Evolutionary conservation across 1,139 yeast species (phyloP), one percentile per base, ranked within the genome.

Genomic region (Candida tetrigidarum): DNA sequence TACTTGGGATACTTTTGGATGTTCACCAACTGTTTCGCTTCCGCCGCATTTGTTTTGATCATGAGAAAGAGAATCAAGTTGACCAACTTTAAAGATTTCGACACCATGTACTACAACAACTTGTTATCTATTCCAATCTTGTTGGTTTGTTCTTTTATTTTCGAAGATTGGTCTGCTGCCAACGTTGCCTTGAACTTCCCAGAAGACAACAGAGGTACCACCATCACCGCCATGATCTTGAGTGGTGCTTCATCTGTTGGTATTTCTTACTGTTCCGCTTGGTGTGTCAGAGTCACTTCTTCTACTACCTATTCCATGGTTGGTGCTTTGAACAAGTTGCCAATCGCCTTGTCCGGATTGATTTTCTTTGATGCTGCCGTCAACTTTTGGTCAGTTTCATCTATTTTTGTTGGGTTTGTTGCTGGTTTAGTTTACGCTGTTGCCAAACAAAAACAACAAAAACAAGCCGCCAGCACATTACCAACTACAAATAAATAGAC

Each of bases 211-310:
- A 80, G 92, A 66, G 68, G 73, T 54, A 77, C 92, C 34, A 80
- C 89, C 50, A 78, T 90, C 55, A 52, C 76, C 39, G 91, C 96
- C 56, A 92, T 95, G 96, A 60, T 93, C 53, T 80, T 92, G 61
- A 88, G 97, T 38, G 99, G 99, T 66, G 80, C 88, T 55, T 86
- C 96, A 36, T 86, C 98, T 27, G 96, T 93, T 47, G 97, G 96
- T 70, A 93, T 95, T 64, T 91, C 98, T 39, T 93, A 95, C 80
- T 90, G 97, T 69, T 90, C 98, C 25, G 99, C 97, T 50, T 93
- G 99, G 99, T 93, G 99, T 81, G 96, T 93, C 52, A 89, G 99
- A 75, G 98, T 92, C 53, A 95, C 99, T 37, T 90, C 97, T 15
- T 91, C 98, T 27, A 93, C 99, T 48, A 93, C 99, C 46, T 93